Percentiles rank a stretch among this genome's conserved stretches.
These are phyloP conservation scores for Colletotrichum tropicicola DNA, from an alignment of 2,329 filamentous ascomycete genomes.

Conservation along the genomic window DNA sequence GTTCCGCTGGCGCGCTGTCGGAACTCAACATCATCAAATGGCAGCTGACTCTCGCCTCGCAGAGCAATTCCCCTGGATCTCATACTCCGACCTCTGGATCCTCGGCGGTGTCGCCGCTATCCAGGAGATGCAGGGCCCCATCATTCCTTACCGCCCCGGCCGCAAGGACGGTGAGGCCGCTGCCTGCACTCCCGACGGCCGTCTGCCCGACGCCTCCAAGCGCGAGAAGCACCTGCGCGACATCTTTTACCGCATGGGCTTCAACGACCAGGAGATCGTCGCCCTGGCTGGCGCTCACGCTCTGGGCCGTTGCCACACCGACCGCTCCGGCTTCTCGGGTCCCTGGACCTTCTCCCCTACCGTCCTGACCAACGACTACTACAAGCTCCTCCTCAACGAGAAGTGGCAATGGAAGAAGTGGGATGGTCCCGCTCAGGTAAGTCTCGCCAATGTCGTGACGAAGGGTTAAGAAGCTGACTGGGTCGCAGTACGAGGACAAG, in stretches of 20 bases:
- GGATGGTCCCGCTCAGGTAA: constrained; percentile 82
- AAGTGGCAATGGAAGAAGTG: constrained; percentile 94
- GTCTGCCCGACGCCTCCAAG: constrained; percentile 82
- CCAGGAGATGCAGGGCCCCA: constrained; percentile 94
- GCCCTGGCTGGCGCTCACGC: constrained; percentile 88
- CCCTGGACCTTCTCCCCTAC: constrained; percentile 95
- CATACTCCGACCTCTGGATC: constrained; percentile 97
- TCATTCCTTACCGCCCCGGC: constrained; percentile 88
- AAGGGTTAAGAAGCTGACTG: neutral
- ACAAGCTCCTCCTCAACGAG: constrained; percentile 85
- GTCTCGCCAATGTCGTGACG: constrained; percentile 14
- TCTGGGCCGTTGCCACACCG: constrained; percentile 87
- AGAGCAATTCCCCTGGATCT: constrained; percentile 93
- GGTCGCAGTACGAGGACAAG: constrained; percentile 81
- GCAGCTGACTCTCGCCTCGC: constrained; percentile 30
- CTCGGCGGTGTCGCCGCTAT: constrained; percentile 85
- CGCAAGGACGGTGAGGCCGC: constrained; percentile 81
- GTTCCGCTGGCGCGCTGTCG: too few relatives aligned
- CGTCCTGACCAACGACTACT: constrained; percentile 95
- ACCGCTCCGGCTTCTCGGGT: constrained; percentile 87
- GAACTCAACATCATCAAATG: too few relatives aligned
- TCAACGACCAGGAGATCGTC: constrained; percentile 96
- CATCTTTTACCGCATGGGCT: constrained; percentile 98
- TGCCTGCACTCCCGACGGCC: constrained; percentile 93
- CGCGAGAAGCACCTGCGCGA: constrained; percentile 82